phyloP scores from a whole-genome alignment of 306 rosid species.

The Leucaena leucocephala region DNA sequence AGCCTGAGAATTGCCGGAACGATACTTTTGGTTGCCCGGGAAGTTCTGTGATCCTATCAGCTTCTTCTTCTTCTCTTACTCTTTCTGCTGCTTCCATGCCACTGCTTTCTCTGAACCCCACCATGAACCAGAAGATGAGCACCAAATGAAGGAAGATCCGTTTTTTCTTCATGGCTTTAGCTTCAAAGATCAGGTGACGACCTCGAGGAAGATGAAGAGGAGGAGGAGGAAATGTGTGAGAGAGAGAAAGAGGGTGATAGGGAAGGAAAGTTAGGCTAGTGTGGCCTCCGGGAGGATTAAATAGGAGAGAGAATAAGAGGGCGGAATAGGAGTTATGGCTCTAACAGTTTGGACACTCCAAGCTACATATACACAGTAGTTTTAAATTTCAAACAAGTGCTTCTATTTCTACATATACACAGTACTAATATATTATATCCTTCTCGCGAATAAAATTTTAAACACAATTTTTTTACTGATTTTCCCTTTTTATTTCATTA shows the following conservation, averaged over 20 bases:
- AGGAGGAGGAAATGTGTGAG: neutral
- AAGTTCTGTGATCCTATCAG: conserved; percentile 69
- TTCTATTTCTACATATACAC: too few relatives aligned
- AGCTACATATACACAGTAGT: neutral
- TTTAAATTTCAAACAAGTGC: too few relatives aligned
- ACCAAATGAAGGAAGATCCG: conserved; percentile 46
- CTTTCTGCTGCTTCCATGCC: neutral
- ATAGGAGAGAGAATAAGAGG: conserved; percentile 42
- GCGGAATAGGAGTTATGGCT: neutral
- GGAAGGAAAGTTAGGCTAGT: neutral
- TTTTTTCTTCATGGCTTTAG: conserved; percentile 45
- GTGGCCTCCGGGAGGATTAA: conserved; percentile 53
- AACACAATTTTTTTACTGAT: too few relatives aligned
- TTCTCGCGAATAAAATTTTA: too few relatives aligned
- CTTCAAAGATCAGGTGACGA: neutral
- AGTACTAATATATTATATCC: too few relatives aligned
- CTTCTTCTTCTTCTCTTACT: conserved; percentile 44
- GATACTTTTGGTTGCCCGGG: conserved; percentile 90
- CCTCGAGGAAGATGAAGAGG: conserved; percentile 5
- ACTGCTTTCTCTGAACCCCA: conserved; percentile 19
- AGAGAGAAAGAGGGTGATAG: conserved; percentile 32
- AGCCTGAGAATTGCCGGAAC: conserved; percentile 87
- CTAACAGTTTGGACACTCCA: conserved; percentile 15
- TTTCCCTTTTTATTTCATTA: too few relatives aligned
- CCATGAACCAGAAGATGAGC: conserved; percentile 37